Evolutionary conservation across 2,329 filamentous ascomycete genomes (phyloP), one percentile per base, ranked within the genome.

Genomic region (Aureobasidium zeae): DNA sequence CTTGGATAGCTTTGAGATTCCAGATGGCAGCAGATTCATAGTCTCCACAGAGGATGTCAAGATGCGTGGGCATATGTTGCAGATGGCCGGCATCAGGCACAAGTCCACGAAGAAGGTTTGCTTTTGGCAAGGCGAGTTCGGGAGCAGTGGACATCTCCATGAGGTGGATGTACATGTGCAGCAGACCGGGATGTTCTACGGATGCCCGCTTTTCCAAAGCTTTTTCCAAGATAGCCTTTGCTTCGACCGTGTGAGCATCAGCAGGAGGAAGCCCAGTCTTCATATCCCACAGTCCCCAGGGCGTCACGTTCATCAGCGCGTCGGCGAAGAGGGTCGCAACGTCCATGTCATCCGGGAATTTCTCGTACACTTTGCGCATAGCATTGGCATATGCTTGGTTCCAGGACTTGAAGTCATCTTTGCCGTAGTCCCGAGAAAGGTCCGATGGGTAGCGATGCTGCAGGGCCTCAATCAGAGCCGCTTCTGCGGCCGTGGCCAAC

Each of bases 121-220:
- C 81, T 0, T 72, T 67, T 0, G 71, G 64, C 12, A 84, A 58
- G 1, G 78, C 83, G 1, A 62, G 57, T 56, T 85, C 82, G 0
- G 82, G 82, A 0, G 66, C 70, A 0, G 67, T 63, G 0, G 81
- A 86, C 82, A 86, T 86, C 55, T 87, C 83, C 69, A 85, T 82
- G 3, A 85, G 71, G 52, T 86, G 82, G 28, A 86, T 83, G 58
- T 87, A 87, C 22, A 86, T 63, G 57, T 88, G 83, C 5, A 86
- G 65, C 0, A 87, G 60, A 0, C 83, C 83, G 0, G 83, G 79
- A 53, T 91, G 84, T 5, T 64, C 52, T 3, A 66, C 57, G 1
- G 67, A 73, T 12, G 65, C 68, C 1, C 68, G 58, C 2, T 68
- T 64, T 2, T 60, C 54, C 13, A 88, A 61, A 0, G 76, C 77